A percentile compares a stretch with the other conserved stretches of the same genome.
These are phyloP conservation scores for Henckelia pumila DNA, from an alignment of 257 asterid genomes.

Conservation along the genomic window DNA sequence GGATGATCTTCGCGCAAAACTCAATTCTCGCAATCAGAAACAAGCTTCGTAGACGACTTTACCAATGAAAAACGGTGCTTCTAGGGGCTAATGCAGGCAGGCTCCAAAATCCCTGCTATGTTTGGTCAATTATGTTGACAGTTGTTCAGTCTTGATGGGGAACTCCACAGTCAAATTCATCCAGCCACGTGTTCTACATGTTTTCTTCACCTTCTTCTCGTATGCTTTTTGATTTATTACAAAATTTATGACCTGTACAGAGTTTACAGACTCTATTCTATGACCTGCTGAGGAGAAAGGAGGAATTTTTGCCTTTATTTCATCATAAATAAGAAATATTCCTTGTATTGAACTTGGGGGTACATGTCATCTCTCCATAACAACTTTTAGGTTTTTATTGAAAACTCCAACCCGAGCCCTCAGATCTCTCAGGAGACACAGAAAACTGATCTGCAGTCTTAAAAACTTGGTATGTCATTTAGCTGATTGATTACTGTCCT, in stretches of 20 bases:
- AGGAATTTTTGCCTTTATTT: conserved; percentile 11
- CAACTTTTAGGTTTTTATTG: conserved; percentile 8
- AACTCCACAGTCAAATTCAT: conserved; percentile 3
- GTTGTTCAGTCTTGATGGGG: not conserved
- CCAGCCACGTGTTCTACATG: not conserved
- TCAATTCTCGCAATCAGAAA: conserved; percentile 41
- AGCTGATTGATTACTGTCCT: too few species aligned
- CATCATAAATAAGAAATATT: conserved; percentile 10
- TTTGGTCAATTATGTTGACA: not conserved
- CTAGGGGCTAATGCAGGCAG: conserved; percentile 9
- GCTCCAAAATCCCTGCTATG: not conserved
- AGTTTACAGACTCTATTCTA: conserved; percentile 14
- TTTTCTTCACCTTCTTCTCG: conserved; percentile 18
- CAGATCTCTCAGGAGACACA: not conserved
- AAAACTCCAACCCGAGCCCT: not conserved
- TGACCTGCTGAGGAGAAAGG: conserved; percentile 16
- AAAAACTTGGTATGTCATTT: not conserved
- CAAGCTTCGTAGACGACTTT: conserved; percentile 35
- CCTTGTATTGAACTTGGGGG: conserved; percentile 11
- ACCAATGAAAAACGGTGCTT: conserved; percentile 5
- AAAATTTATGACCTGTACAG: not conserved
- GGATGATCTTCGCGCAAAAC: conserved; percentile 59
- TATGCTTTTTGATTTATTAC: conserved; percentile 7
- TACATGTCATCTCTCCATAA: conserved; percentile 16
- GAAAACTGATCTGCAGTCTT: not conserved